Conservation (phyloP, 2,329 filamentous ascomycete species). For the Fusarium tanahbumbuense region DNA sequence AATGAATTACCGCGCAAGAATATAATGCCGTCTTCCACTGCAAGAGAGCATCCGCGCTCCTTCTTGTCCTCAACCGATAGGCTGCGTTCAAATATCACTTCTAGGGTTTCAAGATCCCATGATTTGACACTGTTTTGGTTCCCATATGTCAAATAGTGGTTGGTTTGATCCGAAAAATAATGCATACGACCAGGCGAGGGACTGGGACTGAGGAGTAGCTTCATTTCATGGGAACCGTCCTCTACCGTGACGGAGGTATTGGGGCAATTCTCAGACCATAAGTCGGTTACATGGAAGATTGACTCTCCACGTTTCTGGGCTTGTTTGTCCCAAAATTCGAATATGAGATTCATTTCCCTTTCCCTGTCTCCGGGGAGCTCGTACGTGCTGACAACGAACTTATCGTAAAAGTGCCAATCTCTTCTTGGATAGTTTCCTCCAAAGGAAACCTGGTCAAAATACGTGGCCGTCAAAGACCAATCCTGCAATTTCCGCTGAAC, state of each 20-base stretch:
- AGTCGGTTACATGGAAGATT: too few relatives aligned
- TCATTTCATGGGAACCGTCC: too few relatives aligned
- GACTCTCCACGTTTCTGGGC: slow-evolving; percentile 9
- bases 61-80: background rate
- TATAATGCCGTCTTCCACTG: background rate
- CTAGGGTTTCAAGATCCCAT: slow-evolving; percentile 13
- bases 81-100: background rate
- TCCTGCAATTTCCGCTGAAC: slow-evolving; percentile 11
- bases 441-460: too few relatives aligned
- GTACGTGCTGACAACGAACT: too few relatives aligned
- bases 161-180: background rate
- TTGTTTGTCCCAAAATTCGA: slow-evolving; percentile 20
- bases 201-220: background rate
- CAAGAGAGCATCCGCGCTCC: background rate
- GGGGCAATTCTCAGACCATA: too few relatives aligned
- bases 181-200: too few relatives aligned
- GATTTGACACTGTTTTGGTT: background rate
- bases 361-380: too few relatives aligned
- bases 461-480: slow-evolving; percentile 4
- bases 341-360: background rate
- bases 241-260: too few relatives aligned
- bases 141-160: background rate
- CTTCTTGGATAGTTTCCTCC: too few relatives aligned
- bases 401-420: too few relatives aligned
- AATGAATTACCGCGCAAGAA: background rate